phyloP scores from a whole-genome alignment of 1,139 yeast species.

The Saccharomyces pastorianus region DNA sequence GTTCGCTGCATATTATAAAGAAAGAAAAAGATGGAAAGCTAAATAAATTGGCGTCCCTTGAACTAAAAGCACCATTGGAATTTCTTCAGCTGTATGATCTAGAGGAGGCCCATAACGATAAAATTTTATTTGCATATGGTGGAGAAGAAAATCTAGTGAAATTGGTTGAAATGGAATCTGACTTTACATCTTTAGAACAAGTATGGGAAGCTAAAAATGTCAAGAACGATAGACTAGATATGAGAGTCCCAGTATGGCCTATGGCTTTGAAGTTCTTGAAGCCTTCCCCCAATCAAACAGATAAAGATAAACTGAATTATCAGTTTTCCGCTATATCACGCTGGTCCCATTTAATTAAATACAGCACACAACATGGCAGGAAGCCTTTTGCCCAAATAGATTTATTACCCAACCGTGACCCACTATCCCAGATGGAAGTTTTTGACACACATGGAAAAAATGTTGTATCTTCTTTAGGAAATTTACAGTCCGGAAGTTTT shows the following conservation, averaged over 20 bases:
- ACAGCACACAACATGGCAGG: slow-evolving; percentile 51
- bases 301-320: slow-evolving; percentile 21
- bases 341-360: slow-evolving; percentile 40
- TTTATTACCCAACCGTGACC: slow-evolving; percentile 32
- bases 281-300: slow-evolving; percentile 19
- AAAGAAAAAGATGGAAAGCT: slow-evolving; percentile 16
- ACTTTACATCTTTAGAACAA: slow-evolving; percentile 22
- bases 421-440: slow-evolving; percentile 19
- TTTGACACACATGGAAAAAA: slow-evolving; percentile 3
- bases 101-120: slow-evolving; percentile 30
- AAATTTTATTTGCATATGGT: slow-evolving; percentile 54
- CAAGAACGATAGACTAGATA: slow-evolving; percentile 53
- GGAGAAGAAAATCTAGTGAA: slow-evolving; percentile 66
- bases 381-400: slow-evolving; percentile 43
- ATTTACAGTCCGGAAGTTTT: slow-evolving; percentile 13
- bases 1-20: slow-evolving; percentile 40
- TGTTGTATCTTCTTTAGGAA: slow-evolving; percentile 17
- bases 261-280: slow-evolving; percentile 35
- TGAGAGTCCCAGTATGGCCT: slow-evolving; percentile 61
- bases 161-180: slow-evolving; percentile 37
- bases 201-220: slow-evolving; percentile 59
- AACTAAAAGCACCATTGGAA: slow-evolving; percentile 35
- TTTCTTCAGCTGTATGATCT: slow-evolving; percentile 43
- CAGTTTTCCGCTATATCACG: slow-evolving; percentile 54
- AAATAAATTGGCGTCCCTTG: slow-evolving; percentile 14